These are phyloP conservation scores for Endocarpon pusillum DNA, from an alignment of 495 filamentous ascomycete species.

Conservation along the genomic window DNA sequence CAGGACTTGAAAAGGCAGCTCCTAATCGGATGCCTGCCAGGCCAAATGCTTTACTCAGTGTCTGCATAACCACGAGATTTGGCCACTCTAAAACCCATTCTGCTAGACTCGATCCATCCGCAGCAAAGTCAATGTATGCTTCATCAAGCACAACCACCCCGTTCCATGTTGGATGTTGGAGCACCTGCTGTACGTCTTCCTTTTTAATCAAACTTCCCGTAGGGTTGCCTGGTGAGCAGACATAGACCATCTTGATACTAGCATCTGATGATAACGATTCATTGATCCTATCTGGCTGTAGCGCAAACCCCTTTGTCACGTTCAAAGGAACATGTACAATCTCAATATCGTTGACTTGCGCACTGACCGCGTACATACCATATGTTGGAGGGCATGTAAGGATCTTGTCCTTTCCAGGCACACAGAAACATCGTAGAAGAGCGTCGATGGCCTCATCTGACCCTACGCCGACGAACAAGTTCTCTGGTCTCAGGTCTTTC, in stretches of 20 bases:
- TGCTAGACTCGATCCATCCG: conserved; percentile 63
- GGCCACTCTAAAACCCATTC: conserved; percentile 86
- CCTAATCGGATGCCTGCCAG: conserved; percentile 80
- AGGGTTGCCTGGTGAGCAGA: conserved; percentile 91
- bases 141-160: conserved; percentile 87
- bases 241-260: conserved; percentile 71
- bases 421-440: conserved; percentile 79
- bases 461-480: conserved; percentile 89
- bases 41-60: conserved; percentile 87
- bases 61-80: conserved; percentile 98
- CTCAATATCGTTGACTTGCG: conserved; percentile 77
- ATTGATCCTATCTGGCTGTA: conserved; percentile 54
- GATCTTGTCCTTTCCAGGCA: conserved; percentile 72
- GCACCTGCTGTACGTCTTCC: conserved; percentile 50
- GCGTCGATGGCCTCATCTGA: conserved; percentile 94
- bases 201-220: conserved; percentile 66
- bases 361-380: conserved; percentile 93
- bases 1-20: conserved; percentile 50
- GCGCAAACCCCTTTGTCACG: conserved; percentile 38
- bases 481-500: conserved; percentile 55
- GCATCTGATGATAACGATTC: conserved; percentile 41
- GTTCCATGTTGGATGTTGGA: conserved; percentile 88
- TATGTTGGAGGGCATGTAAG: conserved; percentile 92
- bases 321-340: conserved; percentile 74
- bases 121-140: conserved; percentile 90